These are phyloP conservation scores for Talaromyces adpressus DNA, from an alignment of 495 filamentous ascomycete species.

Conservation along the genomic window DNA sequence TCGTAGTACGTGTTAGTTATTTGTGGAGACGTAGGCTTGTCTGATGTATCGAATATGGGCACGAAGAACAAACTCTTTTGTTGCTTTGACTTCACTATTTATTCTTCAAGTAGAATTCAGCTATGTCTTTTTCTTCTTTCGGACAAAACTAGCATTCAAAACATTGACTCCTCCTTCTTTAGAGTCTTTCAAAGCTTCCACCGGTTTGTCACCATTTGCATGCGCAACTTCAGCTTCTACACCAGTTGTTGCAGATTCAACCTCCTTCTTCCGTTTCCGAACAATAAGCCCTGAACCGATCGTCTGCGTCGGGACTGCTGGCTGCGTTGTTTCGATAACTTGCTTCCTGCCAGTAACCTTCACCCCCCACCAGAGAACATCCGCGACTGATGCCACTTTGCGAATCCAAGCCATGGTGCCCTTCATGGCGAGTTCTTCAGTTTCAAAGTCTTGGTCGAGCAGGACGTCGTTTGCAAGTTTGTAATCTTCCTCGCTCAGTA, in stretches of 20 bases:
- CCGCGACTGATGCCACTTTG: constrained; percentile 46
- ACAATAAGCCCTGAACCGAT: constrained; percentile 13
- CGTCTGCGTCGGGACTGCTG: constrained; percentile 7
- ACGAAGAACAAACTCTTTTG: not conserved
- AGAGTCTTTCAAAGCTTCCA: not conserved
- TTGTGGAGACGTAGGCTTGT: not conserved
- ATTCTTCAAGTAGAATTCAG: not conserved
- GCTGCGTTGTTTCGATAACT: not conserved
- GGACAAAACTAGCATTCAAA: constrained; percentile 49
- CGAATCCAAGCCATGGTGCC: constrained; percentile 72
- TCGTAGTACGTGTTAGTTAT: too few species aligned
- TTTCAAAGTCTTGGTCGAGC: constrained; percentile 78
- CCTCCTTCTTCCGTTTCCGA: constrained; percentile 48
- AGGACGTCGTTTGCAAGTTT: constrained; percentile 70
- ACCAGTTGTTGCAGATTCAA: constrained; percentile 18
- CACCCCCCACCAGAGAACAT: constrained; percentile 48
- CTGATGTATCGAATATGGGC: too few species aligned
- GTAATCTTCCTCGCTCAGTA: constrained; percentile 68
- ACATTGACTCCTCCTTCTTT: constrained; percentile 43
- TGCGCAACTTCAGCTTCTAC: constrained; percentile 11
- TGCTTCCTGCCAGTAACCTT: constrained; percentile 41
- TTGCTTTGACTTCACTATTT: not conserved
- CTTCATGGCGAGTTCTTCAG: constrained; percentile 53
- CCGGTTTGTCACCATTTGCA: constrained; percentile 19
- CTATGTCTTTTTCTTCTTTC: constrained; percentile 56